A percentile compares a stretch with the other conserved stretches of the same genome.
phyloP scores from a whole-genome alignment of 441 rosid genomes.

The Populus hybrid region DNA sequence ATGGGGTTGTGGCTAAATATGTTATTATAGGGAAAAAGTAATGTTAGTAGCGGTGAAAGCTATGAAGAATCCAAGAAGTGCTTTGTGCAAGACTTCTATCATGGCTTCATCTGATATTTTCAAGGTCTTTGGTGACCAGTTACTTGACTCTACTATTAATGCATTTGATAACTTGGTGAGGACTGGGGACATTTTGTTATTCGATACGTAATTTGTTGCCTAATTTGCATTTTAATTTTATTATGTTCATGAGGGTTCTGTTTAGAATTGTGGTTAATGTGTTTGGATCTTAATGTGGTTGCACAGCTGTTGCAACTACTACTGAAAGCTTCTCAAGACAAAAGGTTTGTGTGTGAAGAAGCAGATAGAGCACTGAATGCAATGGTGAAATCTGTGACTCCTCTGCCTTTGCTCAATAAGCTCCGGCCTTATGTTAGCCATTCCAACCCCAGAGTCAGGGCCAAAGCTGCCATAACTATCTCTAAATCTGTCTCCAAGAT shows the following conservation, averaged over 20 bases:
- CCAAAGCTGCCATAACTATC: constrained; percentile 72
- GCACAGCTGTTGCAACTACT: too few relatives aligned
- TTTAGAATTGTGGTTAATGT: neutral
- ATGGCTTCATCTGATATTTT: constrained; percentile 87
- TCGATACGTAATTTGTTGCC: neutral
- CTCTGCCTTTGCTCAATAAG: constrained; percentile 17
- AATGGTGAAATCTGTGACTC: too few relatives aligned
- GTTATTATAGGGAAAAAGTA: constrained; percentile 56
- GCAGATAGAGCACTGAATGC: too few relatives aligned
- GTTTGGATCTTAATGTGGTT: neutral
- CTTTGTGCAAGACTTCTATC: constrained; percentile 83
- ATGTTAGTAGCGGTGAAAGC: constrained; percentile 62
- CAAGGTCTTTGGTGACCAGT: constrained; percentile 60
- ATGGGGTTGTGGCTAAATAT: neutral
- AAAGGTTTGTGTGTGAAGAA: too few relatives aligned
- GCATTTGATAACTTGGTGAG: constrained; percentile 64
- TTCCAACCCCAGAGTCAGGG: constrained; percentile 64
- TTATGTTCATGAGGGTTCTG: neutral
- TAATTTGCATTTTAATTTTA: neutral
- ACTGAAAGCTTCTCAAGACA: too few relatives aligned
- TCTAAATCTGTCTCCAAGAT: constrained; percentile 59
- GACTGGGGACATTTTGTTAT: neutral
- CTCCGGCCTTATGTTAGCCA: constrained; percentile 56
- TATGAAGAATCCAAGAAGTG: constrained; percentile 95
- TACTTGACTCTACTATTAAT: constrained; percentile 45